Evolutionary conservation across 1,284 basidiomycete species (phyloP).

Genomic region (Pascua sp.): DNA sequence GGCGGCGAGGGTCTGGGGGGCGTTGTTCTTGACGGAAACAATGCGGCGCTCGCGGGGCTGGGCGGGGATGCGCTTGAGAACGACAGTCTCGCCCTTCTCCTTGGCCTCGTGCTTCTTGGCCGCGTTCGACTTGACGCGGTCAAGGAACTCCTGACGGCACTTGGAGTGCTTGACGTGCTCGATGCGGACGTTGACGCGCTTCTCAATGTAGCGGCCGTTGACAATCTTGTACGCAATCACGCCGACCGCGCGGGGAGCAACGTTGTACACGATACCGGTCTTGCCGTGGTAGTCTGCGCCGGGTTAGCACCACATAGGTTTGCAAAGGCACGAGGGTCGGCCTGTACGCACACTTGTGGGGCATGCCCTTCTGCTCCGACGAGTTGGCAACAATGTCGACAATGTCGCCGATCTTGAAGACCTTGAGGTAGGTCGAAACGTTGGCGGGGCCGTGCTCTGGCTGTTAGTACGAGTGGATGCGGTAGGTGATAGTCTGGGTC

Average conservation of each 20-base stretch:
- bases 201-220: slow-evolving; percentile 98
- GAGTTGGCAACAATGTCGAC: slow-evolving; percentile 99
- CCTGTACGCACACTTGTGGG: slow-evolving; percentile 77
- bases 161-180: slow-evolving; percentile 99
- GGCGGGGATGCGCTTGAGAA: slow-evolving; percentile 80
- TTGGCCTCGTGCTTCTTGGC: slow-evolving; percentile 78
- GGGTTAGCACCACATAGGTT: background rate
- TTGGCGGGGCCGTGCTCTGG: slow-evolving; percentile 87
- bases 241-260: slow-evolving; percentile 89
- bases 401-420: slow-evolving; percentile 95
- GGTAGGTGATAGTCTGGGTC: background rate
- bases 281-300: slow-evolving; percentile 52
- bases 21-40: slow-evolving; percentile 73
- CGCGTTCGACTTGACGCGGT: slow-evolving; percentile 92
- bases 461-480: slow-evolving; percentile 1
- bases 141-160: slow-evolving; percentile 97
- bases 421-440: slow-evolving; percentile 87
- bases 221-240: slow-evolving; percentile 99
- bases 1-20: slow-evolving; percentile 88
- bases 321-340: too few species aligned
- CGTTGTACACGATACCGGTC: slow-evolving; percentile 98
- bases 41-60: slow-evolving; percentile 77
- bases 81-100: slow-evolving; percentile 83
- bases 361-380: slow-evolving; percentile 99
- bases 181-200: slow-evolving; percentile 97